These are phyloP conservation scores for Diaporthe sp. DNA, from an alignment of 2,329 filamentous ascomycete species.

Conservation along the genomic window DNA sequence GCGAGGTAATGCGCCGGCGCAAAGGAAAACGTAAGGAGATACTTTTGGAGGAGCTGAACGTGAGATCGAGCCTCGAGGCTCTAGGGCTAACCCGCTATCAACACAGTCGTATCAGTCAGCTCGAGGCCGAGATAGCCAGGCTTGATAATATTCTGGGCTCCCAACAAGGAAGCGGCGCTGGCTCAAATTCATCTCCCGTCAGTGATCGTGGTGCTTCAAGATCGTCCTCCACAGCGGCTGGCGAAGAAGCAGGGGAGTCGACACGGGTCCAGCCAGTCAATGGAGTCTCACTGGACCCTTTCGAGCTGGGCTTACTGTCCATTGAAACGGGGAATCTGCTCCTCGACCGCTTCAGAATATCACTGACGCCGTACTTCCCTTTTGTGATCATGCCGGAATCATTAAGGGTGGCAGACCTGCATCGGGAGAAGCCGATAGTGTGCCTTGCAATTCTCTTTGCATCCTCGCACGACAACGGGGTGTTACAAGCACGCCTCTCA, in stretches of 20 bases:
- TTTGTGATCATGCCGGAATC: not conserved
- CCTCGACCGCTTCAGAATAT: not conserved
- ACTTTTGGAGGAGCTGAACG: too few species aligned
- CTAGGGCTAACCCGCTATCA: not conserved
- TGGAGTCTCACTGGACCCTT: not conserved
- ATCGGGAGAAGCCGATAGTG: not conserved
- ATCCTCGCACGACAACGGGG: not conserved
- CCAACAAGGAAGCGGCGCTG: not conserved
- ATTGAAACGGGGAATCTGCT: not conserved
- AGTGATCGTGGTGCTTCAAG: not conserved
- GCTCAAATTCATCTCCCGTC: not conserved
- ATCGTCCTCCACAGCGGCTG: not conserved
- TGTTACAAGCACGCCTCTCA: not conserved
- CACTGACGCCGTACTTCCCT: not conserved
- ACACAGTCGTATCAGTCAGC: constrained; percentile 1
- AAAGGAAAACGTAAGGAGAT: not conserved
- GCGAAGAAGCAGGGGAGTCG: not conserved
- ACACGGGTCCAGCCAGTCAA: not conserved
- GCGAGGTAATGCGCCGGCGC: not conserved
- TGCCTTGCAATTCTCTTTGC: constrained; percentile 11
- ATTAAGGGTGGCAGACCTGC: not conserved
- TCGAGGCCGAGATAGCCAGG: constrained; percentile 7
- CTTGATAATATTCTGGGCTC: not conserved
- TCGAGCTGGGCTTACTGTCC: not conserved
- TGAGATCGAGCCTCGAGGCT: too few species aligned